These are phyloP conservation scores for Candida sanyaensis DNA, from an alignment of 1,139 yeast species.

Conservation along the genomic window DNA sequence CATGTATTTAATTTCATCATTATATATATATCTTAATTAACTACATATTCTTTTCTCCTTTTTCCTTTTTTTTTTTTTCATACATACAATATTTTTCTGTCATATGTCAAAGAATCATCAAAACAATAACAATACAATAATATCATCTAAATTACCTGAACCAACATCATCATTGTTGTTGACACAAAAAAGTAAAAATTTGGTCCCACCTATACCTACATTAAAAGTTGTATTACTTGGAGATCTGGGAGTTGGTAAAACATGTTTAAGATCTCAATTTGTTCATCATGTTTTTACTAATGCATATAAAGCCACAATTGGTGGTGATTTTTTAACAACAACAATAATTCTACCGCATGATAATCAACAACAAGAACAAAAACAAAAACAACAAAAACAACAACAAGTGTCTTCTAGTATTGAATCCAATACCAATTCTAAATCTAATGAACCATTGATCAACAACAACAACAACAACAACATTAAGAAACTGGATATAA, in stretches of 20 bases:
- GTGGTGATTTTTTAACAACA: constrained; percentile 60
- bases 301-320: constrained; percentile 63
- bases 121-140: neutral
- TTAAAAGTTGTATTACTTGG: constrained; percentile 59
- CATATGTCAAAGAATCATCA: neutral
- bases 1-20: neutral
- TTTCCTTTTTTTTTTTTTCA: too few relatives aligned
- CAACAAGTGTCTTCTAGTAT: neutral
- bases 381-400: neutral
- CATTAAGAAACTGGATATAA: neutral
- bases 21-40: neutral
- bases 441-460: neutral
- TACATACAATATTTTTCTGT: neutral
- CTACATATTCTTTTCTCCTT: neutral
- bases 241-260: constrained; percentile 65
- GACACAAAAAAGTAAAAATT: neutral
- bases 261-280: constrained; percentile 59
- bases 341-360: constrained; percentile 24
- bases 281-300: constrained; percentile 59
- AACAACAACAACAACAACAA: neutral
- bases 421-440: neutral
- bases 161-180: neutral
- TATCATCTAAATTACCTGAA: neutral
- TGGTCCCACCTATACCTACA: constrained; percentile 11
- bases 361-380: constrained; percentile 2